These are phyloP conservation scores for Leccinum angustisporum DNA, from an alignment of 1,284 basidiomycete species.

Conservation along the genomic window DNA sequence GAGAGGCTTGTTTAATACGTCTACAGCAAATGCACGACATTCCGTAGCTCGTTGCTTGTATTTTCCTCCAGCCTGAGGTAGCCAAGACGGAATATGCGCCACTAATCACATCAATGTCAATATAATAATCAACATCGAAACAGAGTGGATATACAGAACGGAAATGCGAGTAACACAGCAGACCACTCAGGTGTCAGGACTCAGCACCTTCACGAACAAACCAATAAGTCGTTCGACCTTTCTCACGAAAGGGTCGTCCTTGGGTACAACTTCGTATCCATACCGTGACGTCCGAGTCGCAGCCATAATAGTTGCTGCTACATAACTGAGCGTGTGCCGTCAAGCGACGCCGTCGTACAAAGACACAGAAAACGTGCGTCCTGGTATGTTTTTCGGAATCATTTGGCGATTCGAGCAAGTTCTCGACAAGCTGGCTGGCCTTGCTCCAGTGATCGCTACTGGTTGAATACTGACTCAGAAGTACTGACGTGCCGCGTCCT, in stretches of 20 bases:
- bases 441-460: constrained; percentile 16
- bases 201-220: constrained; percentile 6
- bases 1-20: constrained; percentile 31
- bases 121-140: constrained; percentile 13
- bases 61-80: constrained; percentile 32
- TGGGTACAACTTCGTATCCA: constrained; percentile 25
- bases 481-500: constrained; percentile 12
- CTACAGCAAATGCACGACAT: constrained; percentile 25
- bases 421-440: constrained; percentile 22
- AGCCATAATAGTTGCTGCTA: constrained; percentile 26
- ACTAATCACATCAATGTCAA: constrained; percentile 23
- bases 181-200: constrained; percentile 27
- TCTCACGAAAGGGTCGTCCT: constrained; percentile 27
- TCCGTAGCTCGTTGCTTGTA: constrained; percentile 30
- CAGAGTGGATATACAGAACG: constrained; percentile 22
- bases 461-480: not conserved
- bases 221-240: constrained; percentile 12
- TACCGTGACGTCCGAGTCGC: constrained; percentile 8
- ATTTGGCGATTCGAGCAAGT: constrained; percentile 22
- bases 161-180: constrained; percentile 21
- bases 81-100: constrained; percentile 36
- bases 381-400: constrained; percentile 18
- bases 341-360: not conserved
- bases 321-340: constrained; percentile 16
- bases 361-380: constrained; percentile 19